Conservation (phyloP, 768 basidiomycete genomes). For the Pisolithus tinctorius region DNA sequence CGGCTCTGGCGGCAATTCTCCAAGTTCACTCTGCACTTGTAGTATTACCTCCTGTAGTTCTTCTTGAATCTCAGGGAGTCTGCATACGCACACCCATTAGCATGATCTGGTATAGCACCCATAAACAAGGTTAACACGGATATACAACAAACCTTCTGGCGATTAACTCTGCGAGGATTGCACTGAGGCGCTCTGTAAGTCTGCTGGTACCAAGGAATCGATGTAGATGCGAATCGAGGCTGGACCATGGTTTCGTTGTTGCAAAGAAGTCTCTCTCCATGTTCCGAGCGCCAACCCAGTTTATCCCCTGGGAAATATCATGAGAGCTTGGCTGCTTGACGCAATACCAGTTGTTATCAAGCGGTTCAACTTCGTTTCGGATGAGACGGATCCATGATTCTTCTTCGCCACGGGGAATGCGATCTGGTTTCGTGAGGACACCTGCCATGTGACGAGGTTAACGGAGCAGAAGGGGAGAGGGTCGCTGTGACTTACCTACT, state of each 20-base stretch:
- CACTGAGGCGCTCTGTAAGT: conserved; percentile 51
- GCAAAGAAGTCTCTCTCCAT: conserved; percentile 56
- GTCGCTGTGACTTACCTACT: conserved; percentile 54
- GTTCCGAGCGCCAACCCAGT: conserved; percentile 55
- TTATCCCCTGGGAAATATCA: conserved; percentile 16
- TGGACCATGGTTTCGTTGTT: conserved; percentile 45
- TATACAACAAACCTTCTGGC: conserved; percentile 41
- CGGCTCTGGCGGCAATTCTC: conserved; percentile 41
- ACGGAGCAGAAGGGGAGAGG: conserved; percentile 40
- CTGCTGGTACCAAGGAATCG: conserved; percentile 50
- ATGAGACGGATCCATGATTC: conserved; percentile 50
- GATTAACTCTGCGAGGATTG: conserved; percentile 57
- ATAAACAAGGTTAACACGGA: not conserved
- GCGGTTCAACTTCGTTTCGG: conserved; percentile 38
- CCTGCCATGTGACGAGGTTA: conserved; percentile 31
- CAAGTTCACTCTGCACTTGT: conserved; percentile 28
- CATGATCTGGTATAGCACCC: not conserved
- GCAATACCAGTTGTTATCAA: conserved; percentile 29
- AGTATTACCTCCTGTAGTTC: conserved; percentile 45
- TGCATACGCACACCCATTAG: conserved; percentile 17
- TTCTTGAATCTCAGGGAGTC: conserved; percentile 56
- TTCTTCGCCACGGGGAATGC: conserved; percentile 30
- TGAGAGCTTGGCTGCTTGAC: conserved; percentile 35
- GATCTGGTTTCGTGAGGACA: conserved; percentile 70
- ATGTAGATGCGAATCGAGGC: conserved; percentile 43